Conservation (phyloP, 208 protist genomes). For the Acanthamoeba royreba region DNA sequence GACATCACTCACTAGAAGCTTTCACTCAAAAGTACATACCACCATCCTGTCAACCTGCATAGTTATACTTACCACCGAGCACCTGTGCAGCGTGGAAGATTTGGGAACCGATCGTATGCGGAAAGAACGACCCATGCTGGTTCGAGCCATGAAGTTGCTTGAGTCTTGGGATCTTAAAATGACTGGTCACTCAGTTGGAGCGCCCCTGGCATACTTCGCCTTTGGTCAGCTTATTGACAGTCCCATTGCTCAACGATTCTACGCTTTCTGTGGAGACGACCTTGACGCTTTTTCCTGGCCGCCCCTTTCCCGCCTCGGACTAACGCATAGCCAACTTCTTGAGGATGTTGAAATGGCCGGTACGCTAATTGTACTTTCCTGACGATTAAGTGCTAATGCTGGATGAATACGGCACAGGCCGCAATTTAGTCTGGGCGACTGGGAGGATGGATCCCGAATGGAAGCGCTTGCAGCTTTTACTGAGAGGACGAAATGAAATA, state of each 20-base stretch:
- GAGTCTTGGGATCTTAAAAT: neutral
- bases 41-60: neutral
- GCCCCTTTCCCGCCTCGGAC: too few relatives aligned
- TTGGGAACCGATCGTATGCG: neutral
- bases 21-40: neutral
- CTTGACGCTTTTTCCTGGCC: neutral
- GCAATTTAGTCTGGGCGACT: neutral
- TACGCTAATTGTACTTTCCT: neutral
- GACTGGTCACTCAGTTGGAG: neutral
- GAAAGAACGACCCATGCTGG: neutral
- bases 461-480: neutral
- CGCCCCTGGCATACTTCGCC: neutral
- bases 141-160: neutral
- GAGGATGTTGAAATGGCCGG: neutral
- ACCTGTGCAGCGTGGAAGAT: neutral
- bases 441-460: constrained; percentile 7
- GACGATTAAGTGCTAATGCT: neutral
- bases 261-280: neutral
- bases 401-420: neutral
- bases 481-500: neutral
- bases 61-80: neutral
- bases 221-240: neutral
- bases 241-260: neutral
- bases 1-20: neutral
- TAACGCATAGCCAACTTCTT: too few relatives aligned